Conservation (phyloP, 23 red algal genomes). For the Gracilaria vermiculophylla region DNA sequence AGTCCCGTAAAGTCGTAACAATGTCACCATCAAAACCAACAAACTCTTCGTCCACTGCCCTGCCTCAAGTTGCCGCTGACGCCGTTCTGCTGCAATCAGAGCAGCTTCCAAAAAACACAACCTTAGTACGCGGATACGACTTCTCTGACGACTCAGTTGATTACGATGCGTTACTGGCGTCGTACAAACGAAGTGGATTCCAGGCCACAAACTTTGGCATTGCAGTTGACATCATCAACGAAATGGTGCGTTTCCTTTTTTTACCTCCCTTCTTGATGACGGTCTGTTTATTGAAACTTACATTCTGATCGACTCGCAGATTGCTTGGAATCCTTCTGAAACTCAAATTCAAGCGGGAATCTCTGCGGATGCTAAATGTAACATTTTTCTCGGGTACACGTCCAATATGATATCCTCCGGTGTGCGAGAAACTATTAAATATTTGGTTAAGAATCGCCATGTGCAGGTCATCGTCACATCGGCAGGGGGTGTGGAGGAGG, state of each 20-base stretch:
- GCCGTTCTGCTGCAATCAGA: slow-evolving; percentile 62
- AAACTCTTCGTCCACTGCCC: background rate
- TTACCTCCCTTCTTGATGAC: background rate
- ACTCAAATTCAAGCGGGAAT: slow-evolving; percentile 23
- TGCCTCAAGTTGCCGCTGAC: slow-evolving; percentile 4
- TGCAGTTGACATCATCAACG: slow-evolving; percentile 73
- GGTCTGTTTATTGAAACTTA: background rate
- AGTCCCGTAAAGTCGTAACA: too few species aligned
- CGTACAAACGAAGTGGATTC: slow-evolving; percentile 74
- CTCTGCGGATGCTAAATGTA: slow-evolving; percentile 23
- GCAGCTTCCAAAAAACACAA: slow-evolving; percentile 25
- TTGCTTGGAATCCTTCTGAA: slow-evolving; percentile 51
- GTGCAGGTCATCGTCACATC: slow-evolving; percentile 94
- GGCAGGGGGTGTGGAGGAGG: slow-evolving; percentile 96
- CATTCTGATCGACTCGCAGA: background rate
- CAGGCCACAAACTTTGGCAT: slow-evolving; percentile 97
- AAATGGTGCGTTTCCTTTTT: slow-evolving; percentile 66
- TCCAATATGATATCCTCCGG: slow-evolving; percentile 98
- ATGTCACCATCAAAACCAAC: background rate
- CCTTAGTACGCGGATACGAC: slow-evolving; percentile 78
- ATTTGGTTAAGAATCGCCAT: slow-evolving; percentile 77
- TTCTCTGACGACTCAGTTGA: slow-evolving; percentile 67
- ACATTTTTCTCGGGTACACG: slow-evolving; percentile 96
- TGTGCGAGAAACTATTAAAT: slow-evolving; percentile 87
- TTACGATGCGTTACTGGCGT: slow-evolving; percentile 73